These are phyloP conservation scores for Moricandia moricandioides DNA, from an alignment of 345 rosid species.

Conservation along the genomic window DNA sequence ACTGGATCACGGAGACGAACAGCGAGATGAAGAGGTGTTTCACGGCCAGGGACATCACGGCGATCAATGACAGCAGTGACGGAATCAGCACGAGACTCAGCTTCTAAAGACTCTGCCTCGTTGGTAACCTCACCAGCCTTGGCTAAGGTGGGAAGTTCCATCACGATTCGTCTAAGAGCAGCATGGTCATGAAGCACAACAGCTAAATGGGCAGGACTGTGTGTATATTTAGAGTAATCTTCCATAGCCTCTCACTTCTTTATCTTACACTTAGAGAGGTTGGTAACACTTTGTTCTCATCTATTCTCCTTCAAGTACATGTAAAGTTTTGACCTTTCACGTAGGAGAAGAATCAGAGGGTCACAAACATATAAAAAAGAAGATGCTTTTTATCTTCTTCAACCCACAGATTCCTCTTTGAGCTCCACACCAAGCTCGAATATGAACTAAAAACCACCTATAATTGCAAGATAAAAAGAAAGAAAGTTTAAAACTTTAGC, in stretches of 20 bases:
- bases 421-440: conserved; percentile 15
- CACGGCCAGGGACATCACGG: conserved; percentile 91
- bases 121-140: conserved; percentile 82
- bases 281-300: neutral
- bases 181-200: conserved; percentile 74
- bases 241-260: conserved; percentile 48
- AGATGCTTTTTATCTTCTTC: conserved; percentile 4
- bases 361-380: neutral
- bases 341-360: neutral
- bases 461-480: neutral
- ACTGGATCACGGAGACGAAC: conserved; percentile 76
- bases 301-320: neutral
- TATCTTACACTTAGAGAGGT: neutral
- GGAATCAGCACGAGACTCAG: conserved; percentile 76
- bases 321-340: neutral
- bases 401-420: neutral
- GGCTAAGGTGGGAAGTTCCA: conserved; percentile 63
- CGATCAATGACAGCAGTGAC: conserved; percentile 69
- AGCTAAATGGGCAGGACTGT: conserved; percentile 89
- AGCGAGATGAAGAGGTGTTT: conserved; percentile 97
- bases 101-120: conserved; percentile 73
- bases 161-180: conserved; percentile 57
- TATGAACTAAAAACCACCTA: neutral
- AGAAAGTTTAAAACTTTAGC: neutral
- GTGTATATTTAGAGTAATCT: conserved; percentile 65